Conservation (phyloP, 73 alveolate species). For the Paramecium tetraurelia region DNA sequence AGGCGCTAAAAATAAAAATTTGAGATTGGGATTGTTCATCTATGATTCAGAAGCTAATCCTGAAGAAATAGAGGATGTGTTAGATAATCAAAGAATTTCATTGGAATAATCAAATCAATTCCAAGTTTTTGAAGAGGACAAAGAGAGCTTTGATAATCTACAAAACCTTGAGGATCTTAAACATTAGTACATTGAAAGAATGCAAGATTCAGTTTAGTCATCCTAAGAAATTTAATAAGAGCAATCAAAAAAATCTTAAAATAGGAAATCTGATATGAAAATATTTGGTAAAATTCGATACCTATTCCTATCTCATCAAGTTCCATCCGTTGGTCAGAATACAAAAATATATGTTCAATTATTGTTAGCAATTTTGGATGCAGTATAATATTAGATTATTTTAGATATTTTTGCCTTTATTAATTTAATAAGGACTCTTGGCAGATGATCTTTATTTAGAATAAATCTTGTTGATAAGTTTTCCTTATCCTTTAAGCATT, state of each 20-base stretch:
- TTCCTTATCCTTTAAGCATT: slow-evolving; percentile 10
- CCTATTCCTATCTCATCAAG: not conserved
- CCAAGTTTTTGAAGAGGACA: not conserved
- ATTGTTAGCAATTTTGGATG: not conserved
- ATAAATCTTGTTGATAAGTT: not conserved
- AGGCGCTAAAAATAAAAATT: not conserved
- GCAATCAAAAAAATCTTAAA: not conserved
- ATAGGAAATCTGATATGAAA: not conserved
- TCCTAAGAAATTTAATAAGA: not conserved
- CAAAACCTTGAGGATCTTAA: not conserved
- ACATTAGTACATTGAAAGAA: not conserved
- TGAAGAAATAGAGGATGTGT: slow-evolving; percentile 22
- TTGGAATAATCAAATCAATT: not conserved
- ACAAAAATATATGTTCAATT: not conserved
- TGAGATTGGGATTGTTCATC: not conserved
- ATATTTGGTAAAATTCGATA: not conserved
- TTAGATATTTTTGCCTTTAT: slow-evolving; percentile 3
- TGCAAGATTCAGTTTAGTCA: not conserved
- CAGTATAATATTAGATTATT: not conserved
- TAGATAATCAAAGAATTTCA: slow-evolving; percentile 22
- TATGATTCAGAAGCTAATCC: slow-evolving; percentile 23
- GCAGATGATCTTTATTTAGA: not conserved
- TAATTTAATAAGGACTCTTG: not conserved
- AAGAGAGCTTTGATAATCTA: not conserved
- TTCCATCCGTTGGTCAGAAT: not conserved